A percentile compares a stretch with the other conserved stretches of the same genome.
Evolutionary conservation across 2,329 filamentous ascomycete species (phyloP).

Genomic region (Cladosporium sp.): DNA sequence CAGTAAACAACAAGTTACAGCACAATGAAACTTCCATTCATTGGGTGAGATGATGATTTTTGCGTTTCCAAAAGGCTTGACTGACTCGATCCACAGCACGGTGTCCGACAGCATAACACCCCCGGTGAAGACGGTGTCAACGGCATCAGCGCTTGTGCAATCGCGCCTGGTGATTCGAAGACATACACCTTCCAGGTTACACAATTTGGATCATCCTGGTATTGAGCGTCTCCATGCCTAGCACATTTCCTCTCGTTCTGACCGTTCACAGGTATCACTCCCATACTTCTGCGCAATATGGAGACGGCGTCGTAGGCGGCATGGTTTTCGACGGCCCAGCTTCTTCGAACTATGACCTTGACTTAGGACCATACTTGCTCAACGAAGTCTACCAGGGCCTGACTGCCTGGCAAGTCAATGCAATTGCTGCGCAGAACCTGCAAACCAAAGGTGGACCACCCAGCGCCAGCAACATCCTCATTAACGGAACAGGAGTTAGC

Average conservation of each 20-base stretch:
- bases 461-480: conserved; percentile 41
- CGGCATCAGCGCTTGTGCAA: conserved; percentile 43
- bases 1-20: conserved; percentile 49
- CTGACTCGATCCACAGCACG: conserved; percentile 50
- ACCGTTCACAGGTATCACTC: conserved; percentile 32
- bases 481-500: conserved; percentile 39
- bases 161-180: conserved; percentile 46
- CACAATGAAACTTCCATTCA: conserved; percentile 48
- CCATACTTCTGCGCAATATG: conserved; percentile 41
- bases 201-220: conserved; percentile 40
- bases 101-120: conserved; percentile 53
- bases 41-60: neutral
- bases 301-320: conserved; percentile 39
- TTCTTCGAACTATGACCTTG: conserved; percentile 37
- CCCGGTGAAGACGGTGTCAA: conserved; percentile 55
- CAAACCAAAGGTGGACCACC: conserved; percentile 28
- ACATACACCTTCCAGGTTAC: conserved; percentile 55
- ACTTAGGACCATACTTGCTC: conserved; percentile 28
- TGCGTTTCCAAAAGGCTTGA: neutral
- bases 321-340: conserved; percentile 42
- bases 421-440: conserved; percentile 30
- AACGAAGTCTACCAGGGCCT: conserved; percentile 29
- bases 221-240: neutral
- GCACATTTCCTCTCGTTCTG: neutral
- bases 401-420: conserved; percentile 27